Evolutionary conservation across 2,329 filamentous ascomycete species (phyloP), one percentile per base, ranked within the genome.

Genomic region (Karstenula rhodostoma): DNA sequence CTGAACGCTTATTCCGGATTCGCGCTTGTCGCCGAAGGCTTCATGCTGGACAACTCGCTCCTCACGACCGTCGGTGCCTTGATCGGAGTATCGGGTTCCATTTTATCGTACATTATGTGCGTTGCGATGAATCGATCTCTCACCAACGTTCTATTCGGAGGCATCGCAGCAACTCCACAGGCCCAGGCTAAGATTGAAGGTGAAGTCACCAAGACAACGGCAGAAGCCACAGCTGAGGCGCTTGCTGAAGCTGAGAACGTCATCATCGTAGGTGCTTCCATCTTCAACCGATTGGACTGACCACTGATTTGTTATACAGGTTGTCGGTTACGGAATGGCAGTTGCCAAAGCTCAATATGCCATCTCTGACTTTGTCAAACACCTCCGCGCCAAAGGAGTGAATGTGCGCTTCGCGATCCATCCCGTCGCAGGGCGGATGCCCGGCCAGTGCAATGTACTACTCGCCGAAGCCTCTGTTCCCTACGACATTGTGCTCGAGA

Each of bases 321-420:
- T 94, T 1, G 93, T 96, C 5, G 93, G 93, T 0, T 97, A 96
- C 69, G 93, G 93, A 55, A 97, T 97, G 93, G 93, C 93, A 0
- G 93, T 97, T 1, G 93, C 93, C 9, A 96, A 96, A 78, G 93
- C 93, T 3, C 93, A 97, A 78, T 96, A 96, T 73, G 92, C 92
- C 23, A 92, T 96, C 55, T 90, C 90, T 4, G 91, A 94, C 71
- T 94, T 96, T 65, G 91, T 91, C 4, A 81, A 84, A 44, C 86
- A 89, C 76, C 82, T 96, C 17, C 88, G 92, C n/a, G 80, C 86
- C 43, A 90, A 90, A 74, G 90, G 90, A 3, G 84, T 95, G 69
- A 92, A 89, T 23, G 93, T 96, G 8, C 90, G 93, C 29, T 96
- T 96, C 72, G 93, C 92, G 7, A 95, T 96, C 67, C 93, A 96